These are phyloP conservation scores for Plantago lanceolata DNA, from an alignment of 305 asterid genomes.

Conservation along the genomic window DNA sequence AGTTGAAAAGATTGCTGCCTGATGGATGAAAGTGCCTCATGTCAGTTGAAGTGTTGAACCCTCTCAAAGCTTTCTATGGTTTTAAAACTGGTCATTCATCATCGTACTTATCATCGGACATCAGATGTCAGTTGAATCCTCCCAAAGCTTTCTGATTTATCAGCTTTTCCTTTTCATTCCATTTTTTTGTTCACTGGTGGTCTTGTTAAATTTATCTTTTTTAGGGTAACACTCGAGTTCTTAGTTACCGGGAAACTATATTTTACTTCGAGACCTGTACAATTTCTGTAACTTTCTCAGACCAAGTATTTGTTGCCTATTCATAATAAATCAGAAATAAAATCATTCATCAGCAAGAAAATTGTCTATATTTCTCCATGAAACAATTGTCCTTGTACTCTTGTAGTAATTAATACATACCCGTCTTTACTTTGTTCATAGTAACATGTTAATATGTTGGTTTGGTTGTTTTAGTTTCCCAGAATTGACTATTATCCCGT, in stretches of 20 bases:
- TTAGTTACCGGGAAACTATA: neutral
- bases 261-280: neutral
- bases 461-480: neutral
- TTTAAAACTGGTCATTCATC: conserved; percentile 22
- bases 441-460: neutral
- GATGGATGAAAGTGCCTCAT: conserved; percentile 28
- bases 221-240: neutral
- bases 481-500: too few relatives aligned
- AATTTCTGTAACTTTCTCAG: neutral
- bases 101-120: conserved; percentile 17
- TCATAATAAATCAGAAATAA: neutral
- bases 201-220: neutral
- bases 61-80: conserved; percentile 9
- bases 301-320: neutral
- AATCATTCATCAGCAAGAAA: neutral
- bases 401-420: too few relatives aligned
- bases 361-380: neutral
- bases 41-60: conserved; percentile 16
- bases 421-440: too few relatives aligned
- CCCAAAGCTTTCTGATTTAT: too few relatives aligned
- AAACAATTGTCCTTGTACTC: too few relatives aligned
- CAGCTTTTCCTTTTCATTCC: neutral
- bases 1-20: conserved; percentile 45
- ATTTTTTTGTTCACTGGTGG: neutral
- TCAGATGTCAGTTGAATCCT: neutral